phyloP scores from a whole-genome alignment of 106 monocot species.

The Dioscorea zingiberensis region DNA sequence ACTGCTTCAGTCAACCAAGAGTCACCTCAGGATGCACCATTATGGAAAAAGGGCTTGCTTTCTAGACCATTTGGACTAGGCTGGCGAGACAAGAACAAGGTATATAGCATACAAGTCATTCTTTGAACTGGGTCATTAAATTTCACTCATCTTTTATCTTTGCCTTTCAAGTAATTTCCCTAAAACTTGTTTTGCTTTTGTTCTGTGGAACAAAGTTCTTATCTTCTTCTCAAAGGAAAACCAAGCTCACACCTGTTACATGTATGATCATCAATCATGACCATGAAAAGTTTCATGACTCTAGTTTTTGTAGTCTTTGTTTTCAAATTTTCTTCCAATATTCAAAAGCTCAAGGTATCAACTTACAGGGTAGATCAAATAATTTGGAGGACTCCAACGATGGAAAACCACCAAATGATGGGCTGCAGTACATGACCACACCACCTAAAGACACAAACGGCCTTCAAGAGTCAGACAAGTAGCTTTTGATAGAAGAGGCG shows the following conservation, averaged over 20 bases:
- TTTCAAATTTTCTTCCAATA: not conserved
- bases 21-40: constrained; percentile 29
- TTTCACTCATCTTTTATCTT: too few relatives aligned
- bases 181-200: too few relatives aligned
- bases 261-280: too few relatives aligned
- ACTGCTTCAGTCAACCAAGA: constrained; percentile 23
- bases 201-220: too few relatives aligned
- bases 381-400: constrained; percentile 20
- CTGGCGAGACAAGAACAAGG: constrained; percentile 90
- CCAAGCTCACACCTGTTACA: too few relatives aligned
- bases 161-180: too few relatives aligned
- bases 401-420: constrained; percentile 6
- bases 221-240: too few relatives aligned
- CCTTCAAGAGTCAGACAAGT: constrained; percentile 8
- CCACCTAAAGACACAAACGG: constrained; percentile 14
- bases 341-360: not conserved
- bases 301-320: too few relatives aligned
- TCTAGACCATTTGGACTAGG: constrained; percentile 77
- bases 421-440: constrained; percentile 1
- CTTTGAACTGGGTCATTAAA: too few relatives aligned
- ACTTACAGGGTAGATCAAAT: constrained; percentile 33
- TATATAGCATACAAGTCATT: constrained; percentile 2
- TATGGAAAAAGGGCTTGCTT: constrained; percentile 51
- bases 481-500: not conserved
- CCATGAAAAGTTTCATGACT: too few relatives aligned